Conservation (phyloP, 257 asterid genomes). For the Solanum etuberosum region DNA sequence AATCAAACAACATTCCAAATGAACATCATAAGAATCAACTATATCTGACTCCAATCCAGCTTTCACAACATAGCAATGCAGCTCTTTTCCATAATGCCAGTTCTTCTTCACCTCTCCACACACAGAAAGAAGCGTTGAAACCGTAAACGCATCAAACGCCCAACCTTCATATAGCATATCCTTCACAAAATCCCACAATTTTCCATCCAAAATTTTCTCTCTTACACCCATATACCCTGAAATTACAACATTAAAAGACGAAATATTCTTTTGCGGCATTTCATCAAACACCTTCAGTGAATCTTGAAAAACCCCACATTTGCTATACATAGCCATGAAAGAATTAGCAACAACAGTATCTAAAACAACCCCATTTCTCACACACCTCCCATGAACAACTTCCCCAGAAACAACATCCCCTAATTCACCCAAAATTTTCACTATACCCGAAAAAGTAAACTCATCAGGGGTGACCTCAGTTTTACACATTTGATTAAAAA, state of each 20-base stretch:
- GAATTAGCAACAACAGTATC: constrained; percentile 59
- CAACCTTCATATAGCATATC: constrained; percentile 48
- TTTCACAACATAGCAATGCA: constrained; percentile 41
- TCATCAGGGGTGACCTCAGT: constrained; percentile 28
- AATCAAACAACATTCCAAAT: constrained; percentile 54
- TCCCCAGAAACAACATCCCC: constrained; percentile 28
- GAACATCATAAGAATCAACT: constrained; percentile 25
- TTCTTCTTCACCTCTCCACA: constrained; percentile 9
- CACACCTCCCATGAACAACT: constrained; percentile 33
- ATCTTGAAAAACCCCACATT: constrained; percentile 26
- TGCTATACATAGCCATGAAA: constrained; percentile 44
- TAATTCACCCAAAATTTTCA: constrained; percentile 32
- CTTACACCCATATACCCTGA: constrained; percentile 26
- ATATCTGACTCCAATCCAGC: constrained; percentile 22
- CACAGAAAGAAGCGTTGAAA: constrained; percentile 40
- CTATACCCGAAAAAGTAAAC: constrained; percentile 38
- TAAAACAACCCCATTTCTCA: constrained; percentile 31
- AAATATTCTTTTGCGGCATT: constrained; percentile 37
- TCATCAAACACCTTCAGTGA: constrained; percentile 49
- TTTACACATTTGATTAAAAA: constrained; percentile 39
- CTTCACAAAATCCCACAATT: constrained; percentile 34
- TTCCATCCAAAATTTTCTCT: background rate
- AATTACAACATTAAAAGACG: constrained; percentile 55
- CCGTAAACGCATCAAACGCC: constrained; percentile 34
- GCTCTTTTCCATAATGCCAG: constrained; percentile 35